Percentiles rank a stretch among this genome's conserved stretches.
phyloP scores from a whole-genome alignment of 78 protist genomes.

The Protostelium mycophagum region DNA sequence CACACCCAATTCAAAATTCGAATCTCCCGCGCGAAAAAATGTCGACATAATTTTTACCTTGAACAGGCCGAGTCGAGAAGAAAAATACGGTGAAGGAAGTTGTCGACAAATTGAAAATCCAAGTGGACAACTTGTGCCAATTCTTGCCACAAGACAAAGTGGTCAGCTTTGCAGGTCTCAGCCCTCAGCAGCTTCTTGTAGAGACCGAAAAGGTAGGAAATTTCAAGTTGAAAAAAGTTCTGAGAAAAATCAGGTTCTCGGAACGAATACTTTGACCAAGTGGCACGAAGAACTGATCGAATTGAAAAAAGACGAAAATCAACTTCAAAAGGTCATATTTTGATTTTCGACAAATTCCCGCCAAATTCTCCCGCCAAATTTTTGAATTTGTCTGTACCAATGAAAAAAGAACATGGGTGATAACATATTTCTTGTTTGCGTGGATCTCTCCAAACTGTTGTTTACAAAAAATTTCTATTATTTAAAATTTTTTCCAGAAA shows the following conservation, averaged over 20 bases:
- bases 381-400: background rate
- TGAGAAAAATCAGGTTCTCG: background rate
- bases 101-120: conserved; percentile 35
- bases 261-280: background rate
- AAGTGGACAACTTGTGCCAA: conserved; percentile 81
- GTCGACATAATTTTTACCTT: background rate
- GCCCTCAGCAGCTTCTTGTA: conserved; percentile 55
- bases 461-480: no score
- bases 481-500: conserved; percentile 9
- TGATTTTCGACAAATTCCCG: no score
- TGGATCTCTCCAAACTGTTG: background rate
- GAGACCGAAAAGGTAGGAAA: conserved; percentile 49
- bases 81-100: conserved; percentile 6
- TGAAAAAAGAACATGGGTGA: background rate
- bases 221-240: background rate
- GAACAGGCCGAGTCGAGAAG: conserved; percentile 1
- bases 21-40: background rate
- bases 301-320: conserved; percentile 2
- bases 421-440: background rate
- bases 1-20: no score
- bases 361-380: conserved; percentile 1
- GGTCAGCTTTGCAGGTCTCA: conserved; percentile 53
- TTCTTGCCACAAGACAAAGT: conserved; percentile 91
- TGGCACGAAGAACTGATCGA: conserved; percentile 20
- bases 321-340: background rate